Conservation (phyloP, 345 rosid genomes). For the Corymbia maculata region DNA sequence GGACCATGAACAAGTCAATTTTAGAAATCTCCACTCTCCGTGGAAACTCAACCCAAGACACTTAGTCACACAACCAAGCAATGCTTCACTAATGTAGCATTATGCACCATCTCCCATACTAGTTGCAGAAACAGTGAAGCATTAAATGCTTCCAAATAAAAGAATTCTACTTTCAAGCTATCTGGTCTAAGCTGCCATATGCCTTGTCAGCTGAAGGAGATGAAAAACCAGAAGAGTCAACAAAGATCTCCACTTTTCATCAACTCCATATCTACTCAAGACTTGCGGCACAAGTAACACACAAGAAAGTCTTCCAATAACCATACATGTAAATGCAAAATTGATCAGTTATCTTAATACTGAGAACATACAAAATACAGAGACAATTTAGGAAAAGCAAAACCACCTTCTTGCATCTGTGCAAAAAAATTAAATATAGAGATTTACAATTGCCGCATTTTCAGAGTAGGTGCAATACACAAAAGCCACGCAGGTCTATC, state of each 20-base stretch:
- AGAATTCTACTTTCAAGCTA: too few species aligned
- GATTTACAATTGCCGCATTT: not conserved
- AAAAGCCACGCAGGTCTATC: not conserved
- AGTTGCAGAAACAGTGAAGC: too few species aligned
- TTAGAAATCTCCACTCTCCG: too few species aligned
- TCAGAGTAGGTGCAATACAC: not conserved
- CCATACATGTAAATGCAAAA: not conserved
- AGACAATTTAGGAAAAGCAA: not conserved
- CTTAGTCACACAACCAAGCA: too few species aligned
- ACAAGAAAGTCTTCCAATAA: not conserved
- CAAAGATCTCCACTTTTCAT: not conserved
- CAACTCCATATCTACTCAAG: not conserved
- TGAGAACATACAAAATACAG: not conserved
- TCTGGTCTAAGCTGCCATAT: too few species aligned
- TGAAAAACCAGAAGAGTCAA: not conserved
- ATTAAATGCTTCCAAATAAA: too few species aligned
- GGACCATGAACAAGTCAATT: too few species aligned
- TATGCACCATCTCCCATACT: too few species aligned
- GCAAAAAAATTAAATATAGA: not conserved
- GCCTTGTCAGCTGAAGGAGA: not conserved
- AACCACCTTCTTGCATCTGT: not conserved
- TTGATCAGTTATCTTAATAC: too few species aligned
- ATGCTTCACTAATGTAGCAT: too few species aligned
- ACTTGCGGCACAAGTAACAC: not conserved
- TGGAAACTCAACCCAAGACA: too few species aligned